Evolutionary conservation across 108 stramenopile genomes (phyloP), one percentile per base, ranked within the genome.

Genomic region (Conticribra guillardii): DNA sequence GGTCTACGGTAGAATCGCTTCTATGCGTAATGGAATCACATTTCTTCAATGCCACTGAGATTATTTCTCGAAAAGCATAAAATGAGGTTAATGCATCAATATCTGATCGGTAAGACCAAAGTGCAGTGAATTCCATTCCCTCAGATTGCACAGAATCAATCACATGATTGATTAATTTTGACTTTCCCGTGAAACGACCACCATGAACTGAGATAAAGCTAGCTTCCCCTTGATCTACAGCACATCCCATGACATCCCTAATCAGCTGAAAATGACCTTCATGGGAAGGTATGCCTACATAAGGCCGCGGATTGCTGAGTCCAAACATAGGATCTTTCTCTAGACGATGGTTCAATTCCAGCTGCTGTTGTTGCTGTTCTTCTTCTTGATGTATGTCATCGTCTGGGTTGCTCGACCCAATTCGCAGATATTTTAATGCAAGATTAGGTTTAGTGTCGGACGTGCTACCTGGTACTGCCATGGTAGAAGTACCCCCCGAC

Each of bases 31-130:
- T 54, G n/a, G 51, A 16, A 22, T 72, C 71, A 4, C 64, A 79
- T 50, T 72, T 57, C 17, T 41, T 30, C 47, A 79, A 60, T 28
- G 77, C 77, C 28, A 65, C 30, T 32, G 65, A 60, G 30, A 55
- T 19, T 23, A 79, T 73, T 37, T 59, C 56, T 23, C 65, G 71
- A 29, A 79, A 79, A 4, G 71, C 65, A 23, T 34, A 73, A 53
- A 67, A 79, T 2, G 71, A 73, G 18, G 63, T 67, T 15, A 67
- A 30, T n/a, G 41, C 15, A 28, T 71, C 66, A 41, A 15, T 53
- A 17, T 45, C 41, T 16, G 77, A 73, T 33, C 77, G 19, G 32
- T 37, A 28, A 8, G 77, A 79, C 46, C 34, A n/a, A 27, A 73
- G 64, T 16, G 72, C 68, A 15, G 57, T 73, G 22, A 58, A 79